Base-by-base conservation (phyloP, 139 green algal genomes). In the Ostreobium quekettii region DNA sequence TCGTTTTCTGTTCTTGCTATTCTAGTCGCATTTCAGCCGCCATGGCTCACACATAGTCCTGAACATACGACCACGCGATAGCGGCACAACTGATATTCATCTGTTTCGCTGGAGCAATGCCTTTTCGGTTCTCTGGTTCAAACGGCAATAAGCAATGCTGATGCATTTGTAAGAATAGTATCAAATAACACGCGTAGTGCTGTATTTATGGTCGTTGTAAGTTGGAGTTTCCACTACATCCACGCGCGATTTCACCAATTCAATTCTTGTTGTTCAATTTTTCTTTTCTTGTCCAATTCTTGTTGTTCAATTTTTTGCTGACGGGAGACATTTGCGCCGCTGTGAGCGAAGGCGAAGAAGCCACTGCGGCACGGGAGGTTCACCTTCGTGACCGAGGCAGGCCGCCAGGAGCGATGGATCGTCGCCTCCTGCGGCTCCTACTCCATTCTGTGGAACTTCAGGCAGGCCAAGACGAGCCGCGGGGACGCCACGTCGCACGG, bases 361-460 rank as follows among this genome's bases (percentile, higher is more conserved):
- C 58, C 68, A 39, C 49, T 95, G 47, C 49, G 75, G 39, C 83
- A 88, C 62, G 88, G 73, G 6, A 77, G 80, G 31, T 94, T 95
- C 76, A 91, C 88, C 4, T 95, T 86, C 83, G 76, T 97, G 32
- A 97, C 92, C 1, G 85, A 97, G 78, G 15, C 61, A 5, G 86
- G 84, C 37, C 71, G 66, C 35, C 74, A 85, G 32, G 91, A 96
- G 82, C 83, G 91, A 32, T 97, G 86, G 84, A 81, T 95, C 36
- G 88, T 90, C 37, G 89, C 87, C 36, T 79, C 70, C 11, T 90
- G 82, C 58, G 90, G 88, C 62, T 60, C n/a, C 71, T 88, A 84
- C 76, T 88, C 79, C 1, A 81, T 95, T 29, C 77, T 92, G 4
- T 94, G 89, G 90, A 93, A 95, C 74, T 92, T 95, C 71, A 36